Base-by-base conservation (phyloP, 2,329 filamentous ascomycete genomes). In the Orbilia brochopaga region DNA sequence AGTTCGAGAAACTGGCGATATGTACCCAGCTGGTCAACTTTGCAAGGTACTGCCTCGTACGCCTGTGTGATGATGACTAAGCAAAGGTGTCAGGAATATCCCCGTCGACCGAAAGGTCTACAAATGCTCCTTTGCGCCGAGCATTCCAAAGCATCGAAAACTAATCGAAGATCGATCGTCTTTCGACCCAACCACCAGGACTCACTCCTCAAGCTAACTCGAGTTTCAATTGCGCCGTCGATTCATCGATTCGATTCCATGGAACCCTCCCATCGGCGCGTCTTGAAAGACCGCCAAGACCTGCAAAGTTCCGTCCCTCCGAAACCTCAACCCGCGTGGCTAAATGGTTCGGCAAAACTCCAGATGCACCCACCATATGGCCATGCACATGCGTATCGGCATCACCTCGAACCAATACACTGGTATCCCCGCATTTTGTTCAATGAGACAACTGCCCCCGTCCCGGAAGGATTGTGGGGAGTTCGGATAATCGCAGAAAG, bases 391-490 rank as follows among this genome's bases (percentile, higher is more conserved):
- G 17, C 27, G 46, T 8, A 60, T n/a, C 27, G 57, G 46, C 52
- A 32, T 8, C 27, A 32, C 27, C 8, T 32, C 27, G 27, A 32
- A 3, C 27, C 27, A 32, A 32, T 5, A 46, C 13, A 15, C 52
- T 46, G 51, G 50, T 27, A 59, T 60, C 59, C 66, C 66, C 66
- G 66, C 66, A 64, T 64, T 64, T 56, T 61, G 6, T 37, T 42
- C 15, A 42, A 6, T 61, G 53, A 46, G 46, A 54, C 11, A 4
- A 37, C 6, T 30, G 54, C 50, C 66, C 66, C 23, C 19, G 53
- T 59, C 66, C 66, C 54, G 66, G 66, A 70, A 64, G 57, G 58
- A 70, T 50, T 64, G 55, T 27, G 54, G 48, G 66, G 57, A 57
- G 52, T 52, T 63, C 57, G 58, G 65, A 69, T 69, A 52, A 51